Evolutionary conservation across 257 asterid species (phyloP), one percentile per base, ranked within the genome.

Genomic region (Mitragyna speciosa): DNA sequence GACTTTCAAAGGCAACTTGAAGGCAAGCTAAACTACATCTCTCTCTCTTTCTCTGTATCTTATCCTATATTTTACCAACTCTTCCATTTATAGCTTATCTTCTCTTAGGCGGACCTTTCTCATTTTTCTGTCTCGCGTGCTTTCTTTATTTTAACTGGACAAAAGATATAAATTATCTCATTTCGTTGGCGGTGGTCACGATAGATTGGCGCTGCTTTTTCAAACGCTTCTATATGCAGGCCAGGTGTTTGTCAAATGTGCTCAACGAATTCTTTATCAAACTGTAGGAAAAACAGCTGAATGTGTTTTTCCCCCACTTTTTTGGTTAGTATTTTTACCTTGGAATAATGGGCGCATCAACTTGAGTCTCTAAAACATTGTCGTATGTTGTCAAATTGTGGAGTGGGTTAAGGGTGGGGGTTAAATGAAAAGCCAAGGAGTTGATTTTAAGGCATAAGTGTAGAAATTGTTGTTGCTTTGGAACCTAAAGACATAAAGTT

Each of bases 1-100:
- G 75, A 49, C 81, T 70, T 81, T 82, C 82, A 78, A 78, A n/a
- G 85, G 82, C 20, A 82, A 82, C 82, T 51, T 82, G 59, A 78
- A 82, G 85, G 85, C 69, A 24, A 51, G 73, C 78, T 70, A 31
- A 59, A 54, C 77, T 28, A 19, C 22, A 67, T 16, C 39, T 14
- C 26, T 0, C 5, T 6, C 22, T 4, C 52, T 26, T 58, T 17
- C 56, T 0, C 56, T 16, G 4, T 3, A 3, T 16, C 0, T 1
- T 5, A 12, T 0, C 1, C 2, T 8, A 11, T 22, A 22, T 70
- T 70, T 16, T 2, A 15, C n/a, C 54, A 45, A 4, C 7, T 45
- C n/a, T 66, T 49, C 45, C 20, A 12, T 28, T 28, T n/a, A n/a
- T 24, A 16, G 12, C 31, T 33, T 75, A 45, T 77, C 30, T 22